Conservation (phyloP, 2,329 filamentous ascomycete species). For the Botrytis medusae region DNA sequence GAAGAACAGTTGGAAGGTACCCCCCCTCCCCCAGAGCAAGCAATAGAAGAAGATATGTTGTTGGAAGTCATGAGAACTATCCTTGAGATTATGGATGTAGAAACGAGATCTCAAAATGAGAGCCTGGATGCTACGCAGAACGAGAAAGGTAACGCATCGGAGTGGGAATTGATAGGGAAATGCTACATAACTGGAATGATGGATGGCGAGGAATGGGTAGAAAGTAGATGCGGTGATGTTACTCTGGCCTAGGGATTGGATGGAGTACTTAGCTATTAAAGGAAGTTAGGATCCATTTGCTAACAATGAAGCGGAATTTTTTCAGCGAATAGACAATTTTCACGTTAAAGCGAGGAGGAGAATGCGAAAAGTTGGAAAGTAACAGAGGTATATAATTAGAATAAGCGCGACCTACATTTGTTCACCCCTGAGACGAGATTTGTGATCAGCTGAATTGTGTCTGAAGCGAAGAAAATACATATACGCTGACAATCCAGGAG, state of each 20-base stretch:
- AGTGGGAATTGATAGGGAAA: background rate
- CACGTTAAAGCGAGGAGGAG: too few species aligned
- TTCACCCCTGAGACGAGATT: background rate
- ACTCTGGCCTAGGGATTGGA: background rate
- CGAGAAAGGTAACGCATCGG: background rate
- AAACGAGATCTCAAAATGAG: background rate
- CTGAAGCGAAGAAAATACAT: background rate
- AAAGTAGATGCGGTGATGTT: background rate
- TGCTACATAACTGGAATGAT: background rate
- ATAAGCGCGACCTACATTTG: background rate
- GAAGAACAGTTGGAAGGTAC: background rate
- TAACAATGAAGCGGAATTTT: background rate
- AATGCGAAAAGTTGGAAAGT: too few species aligned
- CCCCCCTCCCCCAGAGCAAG: background rate
- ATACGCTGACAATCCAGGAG: too few species aligned
- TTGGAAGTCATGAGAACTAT: background rate
- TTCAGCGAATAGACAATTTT: background rate
- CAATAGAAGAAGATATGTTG: background rate
- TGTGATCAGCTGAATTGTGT: background rate
- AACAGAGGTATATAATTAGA: background rate
- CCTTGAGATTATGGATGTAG: background rate
- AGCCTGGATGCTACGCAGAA: background rate
- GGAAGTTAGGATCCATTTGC: too few species aligned
- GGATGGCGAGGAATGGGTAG: background rate
- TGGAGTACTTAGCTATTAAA: background rate